Evolutionary conservation across 2,329 filamentous ascomycete genomes (phyloP).

Genomic region (Didymella exigua): DNA sequence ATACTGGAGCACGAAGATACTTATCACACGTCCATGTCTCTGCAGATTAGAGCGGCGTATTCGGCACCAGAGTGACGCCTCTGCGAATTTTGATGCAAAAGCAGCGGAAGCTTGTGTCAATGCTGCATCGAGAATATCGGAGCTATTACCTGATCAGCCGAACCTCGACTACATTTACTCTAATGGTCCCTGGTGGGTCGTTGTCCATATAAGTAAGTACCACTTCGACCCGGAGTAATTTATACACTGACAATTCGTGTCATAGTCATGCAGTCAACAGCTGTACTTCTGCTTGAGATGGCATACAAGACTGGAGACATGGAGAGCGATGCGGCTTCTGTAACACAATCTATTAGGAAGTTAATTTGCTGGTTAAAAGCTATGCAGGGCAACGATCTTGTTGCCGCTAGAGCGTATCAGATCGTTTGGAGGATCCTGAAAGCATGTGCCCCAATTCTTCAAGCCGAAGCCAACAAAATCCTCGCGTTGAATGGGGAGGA

Average conservation of each 20-base stretch:
- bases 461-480: too few species aligned
- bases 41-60: conserved; percentile 45
- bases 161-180: conserved; percentile 25
- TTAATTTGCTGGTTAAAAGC: neutral
- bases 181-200: conserved; percentile 48
- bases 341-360: neutral
- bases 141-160: conserved; percentile 37
- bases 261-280: conserved; percentile 48
- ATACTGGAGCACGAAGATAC: conserved; percentile 44
- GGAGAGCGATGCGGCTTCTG: neutral
- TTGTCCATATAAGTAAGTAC: conserved; percentile 27
- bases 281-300: conserved; percentile 47
- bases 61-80: conserved; percentile 36
- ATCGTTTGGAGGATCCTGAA: neutral
- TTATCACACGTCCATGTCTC: conserved; percentile 48
- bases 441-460: too few species aligned
- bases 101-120: conserved; percentile 43
- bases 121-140: conserved; percentile 41
- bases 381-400: neutral
- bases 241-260: too few species aligned
- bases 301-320: conserved; percentile 32
- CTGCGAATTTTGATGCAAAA: conserved; percentile 36
- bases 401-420: neutral
- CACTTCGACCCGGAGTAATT: too few species aligned
- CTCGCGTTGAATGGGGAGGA: too few species aligned